Base-by-base conservation (phyloP, 768 basidiomycete species). In the Clitopilus hobsonii region DNA sequence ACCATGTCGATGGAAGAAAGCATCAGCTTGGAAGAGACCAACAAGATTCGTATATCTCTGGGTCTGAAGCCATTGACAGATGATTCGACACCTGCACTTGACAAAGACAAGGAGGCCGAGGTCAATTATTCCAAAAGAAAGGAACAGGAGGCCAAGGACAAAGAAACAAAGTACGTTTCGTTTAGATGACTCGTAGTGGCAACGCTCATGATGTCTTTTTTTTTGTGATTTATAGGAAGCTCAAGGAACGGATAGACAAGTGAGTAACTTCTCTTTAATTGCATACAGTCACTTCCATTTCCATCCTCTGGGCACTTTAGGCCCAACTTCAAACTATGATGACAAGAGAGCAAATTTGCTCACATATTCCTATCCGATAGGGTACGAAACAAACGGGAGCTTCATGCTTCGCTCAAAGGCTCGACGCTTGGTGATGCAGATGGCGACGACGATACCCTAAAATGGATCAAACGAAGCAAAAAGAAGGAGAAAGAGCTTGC, bases 11-110 rank as follows among this genome's bases (percentile, higher is more conserved):
- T 90, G 88, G 88, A 92, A 75, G 84, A 91, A 70, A 87, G 89
- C 61, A 89, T 96, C 67, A 90, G 89, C 65, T 82, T 96, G 66
- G 93, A 94, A 65, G 93, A 95, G 77, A 95, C 94, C 30, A 95
- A 95, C 80, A 94, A 90, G 73, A 91, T 97, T 69, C 92, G 97
- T 74, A 84, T 96, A 56, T 89, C 88, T 4, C 81, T 97, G 32
- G 97, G 97, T 60, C 85, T 99, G 56, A 92, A 94, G 67, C 95
- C 97, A 38, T 81, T 98, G 54, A 89, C 87, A 16, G 94, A 94
- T 61, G 90, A 93, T 62, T 76, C 79, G 38, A 81, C 75, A 14
- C 82, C 88, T 6, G 80, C 78, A n/a, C 77, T 85, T 65, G 83
- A 85, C 65, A 85, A 82, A 60, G 94, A 97, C 54, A 84, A 88